These are phyloP conservation scores for Cudoniella acicularis DNA, from an alignment of 495 filamentous ascomycete species.

Conservation along the genomic window DNA sequence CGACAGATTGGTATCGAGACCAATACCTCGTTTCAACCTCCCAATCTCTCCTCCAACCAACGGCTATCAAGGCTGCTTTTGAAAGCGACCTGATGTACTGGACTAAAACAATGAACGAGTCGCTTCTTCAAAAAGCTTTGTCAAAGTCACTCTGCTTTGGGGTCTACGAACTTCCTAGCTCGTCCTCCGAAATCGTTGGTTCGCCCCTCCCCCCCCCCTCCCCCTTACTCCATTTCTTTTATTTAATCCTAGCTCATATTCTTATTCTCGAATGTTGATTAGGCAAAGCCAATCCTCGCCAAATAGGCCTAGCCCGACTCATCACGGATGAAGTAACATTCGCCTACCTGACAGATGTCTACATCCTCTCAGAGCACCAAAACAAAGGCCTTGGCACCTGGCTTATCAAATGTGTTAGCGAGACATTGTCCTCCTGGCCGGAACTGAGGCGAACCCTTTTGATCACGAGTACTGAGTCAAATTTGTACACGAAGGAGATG, in stretches of 20 bases:
- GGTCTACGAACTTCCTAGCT: conserved; percentile 39
- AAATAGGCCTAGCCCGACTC: conserved; percentile 58
- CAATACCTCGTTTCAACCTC: conserved; percentile 46
- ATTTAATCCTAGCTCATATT: not conserved
- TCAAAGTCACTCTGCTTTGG: conserved; percentile 53
- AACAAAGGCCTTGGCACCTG: conserved; percentile 59
- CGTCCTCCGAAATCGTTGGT: conserved; percentile 31
- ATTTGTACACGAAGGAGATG: conserved; percentile 45
- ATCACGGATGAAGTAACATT: conserved; percentile 63
- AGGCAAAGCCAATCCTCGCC: conserved; percentile 10
- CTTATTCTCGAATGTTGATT: not conserved
- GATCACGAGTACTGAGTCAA: conserved; percentile 36
- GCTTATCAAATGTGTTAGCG: conserved; percentile 56
- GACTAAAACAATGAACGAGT: conserved; percentile 38
- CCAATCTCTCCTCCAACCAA: conserved; percentile 40
- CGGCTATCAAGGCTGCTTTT: conserved; percentile 48
- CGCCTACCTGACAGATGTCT: conserved; percentile 70
- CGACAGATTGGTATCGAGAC: conserved; percentile 19
- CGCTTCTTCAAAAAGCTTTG: conserved; percentile 39
- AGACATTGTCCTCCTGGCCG: conserved; percentile 51
- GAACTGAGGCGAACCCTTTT: conserved; percentile 53
- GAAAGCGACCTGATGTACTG: conserved; percentile 53
- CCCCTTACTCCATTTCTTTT: not conserved
- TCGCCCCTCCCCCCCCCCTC: not conserved
- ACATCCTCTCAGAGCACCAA: conserved; percentile 51